phyloP scores from a whole-genome alignment of 2,329 filamentous ascomycete genomes.

The Herpotrichia juniperi region DNA sequence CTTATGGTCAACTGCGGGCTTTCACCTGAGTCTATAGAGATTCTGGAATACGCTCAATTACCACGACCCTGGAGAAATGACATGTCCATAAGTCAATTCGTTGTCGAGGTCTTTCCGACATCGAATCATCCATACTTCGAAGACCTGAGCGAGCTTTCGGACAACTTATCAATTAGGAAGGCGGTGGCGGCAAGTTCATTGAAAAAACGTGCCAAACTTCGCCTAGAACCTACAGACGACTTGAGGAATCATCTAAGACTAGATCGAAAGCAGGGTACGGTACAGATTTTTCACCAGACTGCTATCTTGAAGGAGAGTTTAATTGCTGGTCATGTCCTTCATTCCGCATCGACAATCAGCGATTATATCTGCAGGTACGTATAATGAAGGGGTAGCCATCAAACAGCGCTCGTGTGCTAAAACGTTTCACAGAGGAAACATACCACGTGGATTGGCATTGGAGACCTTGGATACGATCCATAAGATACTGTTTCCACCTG shows the following conservation, averaged over 20 bases:
- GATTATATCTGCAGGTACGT: background rate
- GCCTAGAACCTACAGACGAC: slow-evolving; percentile 5
- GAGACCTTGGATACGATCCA: slow-evolving; percentile 18
- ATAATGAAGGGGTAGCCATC: background rate
- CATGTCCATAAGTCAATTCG: slow-evolving; percentile 1
- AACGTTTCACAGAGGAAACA: background rate
- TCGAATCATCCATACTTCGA: slow-evolving; percentile 3
- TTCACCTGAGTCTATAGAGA: background rate
- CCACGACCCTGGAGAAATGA: slow-evolving; percentile 4
- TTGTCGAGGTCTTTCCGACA: slow-evolving; percentile 5
- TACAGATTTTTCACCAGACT: slow-evolving; percentile 15
- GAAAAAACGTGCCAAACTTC: background rate
- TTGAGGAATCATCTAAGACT: slow-evolving; percentile 10
- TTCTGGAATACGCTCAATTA: slow-evolving; percentile 4
- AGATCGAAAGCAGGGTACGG: background rate
- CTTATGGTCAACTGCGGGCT: slow-evolving; percentile 3
- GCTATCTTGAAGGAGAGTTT: slow-evolving; percentile 15
- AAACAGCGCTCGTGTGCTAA: background rate
- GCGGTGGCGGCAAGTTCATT: background rate
- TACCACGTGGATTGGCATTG: slow-evolving; percentile 12
- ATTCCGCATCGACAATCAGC: background rate
- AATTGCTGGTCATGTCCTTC: background rate
- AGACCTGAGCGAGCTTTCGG: background rate
- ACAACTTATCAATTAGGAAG: background rate
- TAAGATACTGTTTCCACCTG: slow-evolving; percentile 12